Evolutionary conservation across 495 filamentous ascomycete species (phyloP).

Genomic region (Penicillium antarcticum): DNA sequence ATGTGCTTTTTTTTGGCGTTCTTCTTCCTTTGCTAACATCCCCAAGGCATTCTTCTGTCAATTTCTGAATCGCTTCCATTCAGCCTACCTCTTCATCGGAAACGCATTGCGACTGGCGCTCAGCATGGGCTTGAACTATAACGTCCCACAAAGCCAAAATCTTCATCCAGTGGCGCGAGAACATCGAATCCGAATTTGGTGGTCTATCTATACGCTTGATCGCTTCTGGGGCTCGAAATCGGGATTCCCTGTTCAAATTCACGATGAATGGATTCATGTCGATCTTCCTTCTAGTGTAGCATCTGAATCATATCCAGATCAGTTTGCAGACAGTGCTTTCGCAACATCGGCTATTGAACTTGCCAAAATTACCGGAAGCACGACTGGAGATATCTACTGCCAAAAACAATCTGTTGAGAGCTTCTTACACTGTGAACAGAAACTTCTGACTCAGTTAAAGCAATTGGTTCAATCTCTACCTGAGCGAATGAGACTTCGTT

Average conservation of each 20-base stretch:
- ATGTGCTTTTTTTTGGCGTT: neutral
- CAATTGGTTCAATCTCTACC: conserved; percentile 38
- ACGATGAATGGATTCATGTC: conserved; percentile 37
- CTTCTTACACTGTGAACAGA: conserved; percentile 34
- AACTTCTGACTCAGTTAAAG: conserved; percentile 34
- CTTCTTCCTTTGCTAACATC: neutral
- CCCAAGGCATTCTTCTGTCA: conserved; percentile 35
- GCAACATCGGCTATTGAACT: conserved; percentile 28
- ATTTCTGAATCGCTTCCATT: conserved; percentile 35
- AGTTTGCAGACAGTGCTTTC: conserved; percentile 29
- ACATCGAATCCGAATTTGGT: conserved; percentile 38
- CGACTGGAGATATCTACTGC: conserved; percentile 30
- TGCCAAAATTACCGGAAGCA: conserved; percentile 32
- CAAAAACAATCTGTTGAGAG: conserved; percentile 31
- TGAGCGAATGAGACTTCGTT: conserved; percentile 27
- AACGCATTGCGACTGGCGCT: conserved; percentile 32
- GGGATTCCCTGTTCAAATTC: conserved; percentile 33
- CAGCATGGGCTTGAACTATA: conserved; percentile 35
- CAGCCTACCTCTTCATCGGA: conserved; percentile 32
- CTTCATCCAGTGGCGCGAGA: conserved; percentile 32
- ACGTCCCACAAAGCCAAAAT: conserved; percentile 34
- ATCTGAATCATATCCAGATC: conserved; percentile 24
- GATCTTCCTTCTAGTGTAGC: conserved; percentile 27
- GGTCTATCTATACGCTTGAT: conserved; percentile 39
- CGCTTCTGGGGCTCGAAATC: conserved; percentile 37